Base-by-base conservation (phyloP, 805 yeast species). In the Sporopachydermia quercuum region DNA sequence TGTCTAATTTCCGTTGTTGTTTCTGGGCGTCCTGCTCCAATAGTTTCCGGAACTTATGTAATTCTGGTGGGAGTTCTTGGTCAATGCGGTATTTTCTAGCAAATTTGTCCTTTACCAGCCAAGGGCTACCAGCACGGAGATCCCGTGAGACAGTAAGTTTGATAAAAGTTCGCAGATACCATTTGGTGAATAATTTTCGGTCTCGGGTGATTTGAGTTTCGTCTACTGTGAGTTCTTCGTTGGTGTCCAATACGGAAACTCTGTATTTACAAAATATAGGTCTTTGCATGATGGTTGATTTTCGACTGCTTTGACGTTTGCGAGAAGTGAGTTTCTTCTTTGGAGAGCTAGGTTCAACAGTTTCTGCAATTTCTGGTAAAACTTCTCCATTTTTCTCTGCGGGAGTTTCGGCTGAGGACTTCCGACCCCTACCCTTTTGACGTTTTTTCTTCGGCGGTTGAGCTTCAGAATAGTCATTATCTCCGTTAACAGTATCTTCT, bases 111-210 rank as follows among this genome's bases (percentile, higher is more conserved):
- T 78, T 81, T 13, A 91, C 91, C 15, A 89, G 76, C 97, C 97
- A 91, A 2, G 97, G 97, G 2, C 96, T 89, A 3, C 97, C 96
- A 35, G 78, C 66, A 66, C 81, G 83, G 40, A 78, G 70, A 1
- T 87, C 82, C 41, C 94, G 73, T 4, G 80, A 67, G 54, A 84
- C 69, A 36, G 84, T 70, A 54, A 82, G 68, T 58, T 87, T 82
- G 54, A 87, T 68, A 54, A 91, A 78, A n/a, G 95, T 78, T 55
- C 87, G 81, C 30, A 91, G 80, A 40, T 81, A 70, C 74, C 87
- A 79, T 57, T 89, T 91, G 5, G 96, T 87, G 61, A 86, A 87
- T 40, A 79, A 69, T 44, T 79, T 78, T 44, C 96, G 68, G 53
- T 89, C 96, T 47, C 98, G 68, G 23, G 79, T 63, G 16, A 91